Evolutionary conservation across 208 protist genomes (phyloP).

Genomic region (Wallacemonas collosoma): DNA sequence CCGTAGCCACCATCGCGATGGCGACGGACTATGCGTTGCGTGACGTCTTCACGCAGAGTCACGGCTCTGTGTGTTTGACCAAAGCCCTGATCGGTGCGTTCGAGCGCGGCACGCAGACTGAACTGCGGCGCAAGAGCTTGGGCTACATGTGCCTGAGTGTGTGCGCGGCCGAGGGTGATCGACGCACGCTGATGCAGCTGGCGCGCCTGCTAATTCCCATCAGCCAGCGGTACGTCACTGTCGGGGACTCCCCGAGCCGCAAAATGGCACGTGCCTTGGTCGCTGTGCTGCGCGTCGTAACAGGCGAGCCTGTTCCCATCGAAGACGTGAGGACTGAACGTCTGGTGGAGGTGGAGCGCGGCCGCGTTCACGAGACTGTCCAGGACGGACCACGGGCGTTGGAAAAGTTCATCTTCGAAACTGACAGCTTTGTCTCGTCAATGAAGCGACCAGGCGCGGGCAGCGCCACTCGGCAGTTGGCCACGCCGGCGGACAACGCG

Average conservation of each 20-base stretch:
- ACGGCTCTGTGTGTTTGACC: constrained; percentile 45
- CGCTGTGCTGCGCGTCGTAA: constrained; percentile 51
- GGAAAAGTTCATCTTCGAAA: constrained; percentile 56
- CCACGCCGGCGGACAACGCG: background rate
- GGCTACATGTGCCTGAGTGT: constrained; percentile 78
- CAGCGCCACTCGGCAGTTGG: background rate
- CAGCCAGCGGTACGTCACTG: constrained; percentile 49
- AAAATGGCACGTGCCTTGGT: constrained; percentile 81
- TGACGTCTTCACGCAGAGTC: constrained; percentile 55
- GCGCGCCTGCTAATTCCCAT: constrained; percentile 17
- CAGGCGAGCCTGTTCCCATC: constrained; percentile 20
- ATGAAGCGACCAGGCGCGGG: constrained; percentile 21
- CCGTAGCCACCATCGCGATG: constrained; percentile 71
- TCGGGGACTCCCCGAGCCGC: constrained; percentile 72
- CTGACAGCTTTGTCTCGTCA: constrained; percentile 53
- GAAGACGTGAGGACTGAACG: constrained; percentile 45
- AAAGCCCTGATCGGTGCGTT: constrained; percentile 49
- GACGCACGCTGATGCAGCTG: constrained; percentile 19
- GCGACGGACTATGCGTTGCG: constrained; percentile 71
- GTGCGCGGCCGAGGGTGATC: constrained; percentile 28
- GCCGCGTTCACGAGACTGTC: constrained; percentile 37
- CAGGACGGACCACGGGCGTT: constrained; percentile 43
- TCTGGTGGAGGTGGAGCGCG: constrained; percentile 60
- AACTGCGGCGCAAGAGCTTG: constrained; percentile 79
- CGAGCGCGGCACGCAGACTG: constrained; percentile 63